Evolutionary conservation across 352 stramenopile species (phyloP).

Genomic region (Phytophthora constricta): DNA sequence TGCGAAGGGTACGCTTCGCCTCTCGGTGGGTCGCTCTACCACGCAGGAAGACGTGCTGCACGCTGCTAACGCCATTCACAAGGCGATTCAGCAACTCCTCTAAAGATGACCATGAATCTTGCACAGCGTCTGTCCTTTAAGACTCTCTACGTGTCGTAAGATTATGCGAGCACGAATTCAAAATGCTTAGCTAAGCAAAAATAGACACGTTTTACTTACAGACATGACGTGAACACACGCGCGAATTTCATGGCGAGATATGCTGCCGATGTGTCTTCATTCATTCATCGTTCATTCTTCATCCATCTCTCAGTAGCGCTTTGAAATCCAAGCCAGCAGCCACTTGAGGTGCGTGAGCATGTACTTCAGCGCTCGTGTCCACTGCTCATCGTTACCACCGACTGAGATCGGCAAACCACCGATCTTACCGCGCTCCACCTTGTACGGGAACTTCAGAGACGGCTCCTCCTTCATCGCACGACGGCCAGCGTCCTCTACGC

Average conservation of each 20-base stretch:
- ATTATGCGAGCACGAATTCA: constrained; percentile 13
- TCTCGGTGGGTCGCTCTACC: constrained; percentile 94
- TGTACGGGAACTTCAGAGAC: constrained; percentile 91
- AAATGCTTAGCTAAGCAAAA: constrained; percentile 25
- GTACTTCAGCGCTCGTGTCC: constrained; percentile 93
- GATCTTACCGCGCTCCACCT: constrained; percentile 91
- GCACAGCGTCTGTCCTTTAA: not conserved
- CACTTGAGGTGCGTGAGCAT: constrained; percentile 93
- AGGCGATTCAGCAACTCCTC: constrained; percentile 49
- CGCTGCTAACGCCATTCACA: constrained; percentile 86
- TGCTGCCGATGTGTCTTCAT: constrained; percentile 30
- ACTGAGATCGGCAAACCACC: constrained; percentile 89
- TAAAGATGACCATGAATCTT: constrained; percentile 12
- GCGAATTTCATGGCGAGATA: constrained; percentile 22
- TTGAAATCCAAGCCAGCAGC: constrained; percentile 93
- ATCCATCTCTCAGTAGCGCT: constrained; percentile 60
- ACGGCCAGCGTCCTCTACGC: constrained; percentile 85
- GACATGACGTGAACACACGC: constrained; percentile 10
- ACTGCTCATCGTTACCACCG: constrained; percentile 91
- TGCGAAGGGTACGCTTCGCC: constrained; percentile 93
- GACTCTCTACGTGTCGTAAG: constrained; percentile 9
- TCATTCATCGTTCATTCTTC: constrained; percentile 14
- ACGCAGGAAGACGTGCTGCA: constrained; percentile 87
- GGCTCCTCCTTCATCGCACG: constrained; percentile 90
- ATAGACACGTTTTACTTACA: constrained; percentile 39